Base-by-base conservation (phyloP, 441 rosid genomes). In the Isatis lusitanica region DNA sequence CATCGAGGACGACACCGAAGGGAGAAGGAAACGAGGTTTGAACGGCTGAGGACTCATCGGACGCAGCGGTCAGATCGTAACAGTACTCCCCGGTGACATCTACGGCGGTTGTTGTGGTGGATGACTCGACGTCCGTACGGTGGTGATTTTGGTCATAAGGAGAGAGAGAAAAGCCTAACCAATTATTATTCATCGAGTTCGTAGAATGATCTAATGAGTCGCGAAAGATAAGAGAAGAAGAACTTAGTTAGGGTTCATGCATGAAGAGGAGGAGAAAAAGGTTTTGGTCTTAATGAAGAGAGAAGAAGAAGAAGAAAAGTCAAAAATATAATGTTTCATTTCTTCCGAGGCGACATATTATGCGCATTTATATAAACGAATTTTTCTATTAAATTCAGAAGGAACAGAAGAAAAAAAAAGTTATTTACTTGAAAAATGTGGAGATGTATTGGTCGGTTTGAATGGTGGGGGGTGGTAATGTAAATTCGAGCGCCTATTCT, bases 151-250 rank as follows among this genome's bases (percentile, higher is more conserved):
- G 80, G 6, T 80, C 77, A 70, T 84, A 88, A 26, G 90, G 85
- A 50, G 94, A 91, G 56, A 88, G 88, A 66, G 97, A 88, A 78
- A 87, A 93, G 4, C 87, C 95, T 74, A 93, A 64, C 96, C 91
- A 91, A 82, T 71, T 60, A 31, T 84, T 88, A 63, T 86, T 87
- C 94, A 85, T 87, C 43, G 83, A 74, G 33, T 65, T 77, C 50
- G 16, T 33, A n/a, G 7, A n/a, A n/a, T 40, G 57, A 35, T 43
- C n/a, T 44, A 38, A n/a, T 4, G 39, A 12, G n/a, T 56, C 3
- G 26, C 21, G 36, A 12, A 36, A 11, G 18, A 24, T 64, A 15
- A 72, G 46, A 11, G 38, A 51, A 24, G 65, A 52, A 48, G 68
- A 62, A 68, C 68, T 63, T 70, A 30, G 39, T 74, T 63, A 74